These are phyloP conservation scores for Umbelopsis isabellina DNA, from an alignment of 192 early-diverging fungal genomes.

Conservation along the genomic window DNA sequence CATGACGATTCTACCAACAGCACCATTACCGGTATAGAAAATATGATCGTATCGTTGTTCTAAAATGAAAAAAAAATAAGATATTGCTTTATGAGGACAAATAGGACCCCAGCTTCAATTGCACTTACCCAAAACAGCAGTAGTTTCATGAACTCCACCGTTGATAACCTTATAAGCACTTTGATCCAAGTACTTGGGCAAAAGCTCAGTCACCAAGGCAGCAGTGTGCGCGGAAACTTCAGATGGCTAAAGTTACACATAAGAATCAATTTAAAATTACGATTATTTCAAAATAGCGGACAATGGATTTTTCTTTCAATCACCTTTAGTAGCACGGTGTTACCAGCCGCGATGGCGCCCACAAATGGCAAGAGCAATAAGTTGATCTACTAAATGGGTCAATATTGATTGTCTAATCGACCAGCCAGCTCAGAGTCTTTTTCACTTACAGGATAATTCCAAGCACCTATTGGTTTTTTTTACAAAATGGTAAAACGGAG, in stretches of 20 bases:
- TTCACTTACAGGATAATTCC: conserved; percentile 52
- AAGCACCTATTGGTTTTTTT: conserved; percentile 39
- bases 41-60: conserved; percentile 79
- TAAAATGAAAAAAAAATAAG: conserved; percentile 63
- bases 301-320: not conserved
- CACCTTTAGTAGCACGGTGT: conserved; percentile 75
- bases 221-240: conserved; percentile 76
- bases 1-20: conserved; percentile 79
- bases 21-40: conserved; percentile 85
- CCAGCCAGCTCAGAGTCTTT: no score
- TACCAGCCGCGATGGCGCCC: conserved; percentile 89
- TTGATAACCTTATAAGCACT: conserved; percentile 67
- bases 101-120: conserved; percentile 52
- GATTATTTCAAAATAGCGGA: not conserved
- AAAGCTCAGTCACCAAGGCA: conserved; percentile 57
- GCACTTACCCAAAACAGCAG: conserved; percentile 53
- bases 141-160: conserved; percentile 78
- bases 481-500: conserved; percentile 54
- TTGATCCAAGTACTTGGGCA: conserved; percentile 79
- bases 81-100: conserved; percentile 49
- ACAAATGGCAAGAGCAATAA: conserved; percentile 74
- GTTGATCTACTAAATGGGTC: conserved; percentile 40
- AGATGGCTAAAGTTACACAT: conserved; percentile 57
- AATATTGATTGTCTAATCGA: not conserved
- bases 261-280: not conserved